Evolutionary conservation across 192 early-diverging fungal genomes (phyloP).

Genomic region (Dimargaris cristalligena): DNA sequence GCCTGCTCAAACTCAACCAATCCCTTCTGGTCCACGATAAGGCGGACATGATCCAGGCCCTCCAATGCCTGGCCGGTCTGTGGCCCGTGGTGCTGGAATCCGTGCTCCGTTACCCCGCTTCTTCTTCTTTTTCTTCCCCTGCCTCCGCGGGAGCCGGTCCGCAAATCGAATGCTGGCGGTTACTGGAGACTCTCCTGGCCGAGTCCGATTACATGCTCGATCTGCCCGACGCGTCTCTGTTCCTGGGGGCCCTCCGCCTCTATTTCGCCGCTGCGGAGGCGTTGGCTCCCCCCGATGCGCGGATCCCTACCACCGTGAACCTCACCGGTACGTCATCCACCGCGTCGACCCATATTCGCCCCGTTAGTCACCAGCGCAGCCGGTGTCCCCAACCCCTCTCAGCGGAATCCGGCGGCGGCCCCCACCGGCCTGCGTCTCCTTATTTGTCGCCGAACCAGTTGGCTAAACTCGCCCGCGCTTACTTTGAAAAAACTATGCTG

Average conservation of each 20-base stretch:
- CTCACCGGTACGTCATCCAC: neutral
- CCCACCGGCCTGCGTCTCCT: neutral
- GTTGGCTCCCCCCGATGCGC: neutral
- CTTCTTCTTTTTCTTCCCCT: too few species aligned
- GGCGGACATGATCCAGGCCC: neutral
- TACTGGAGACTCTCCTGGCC: neutral
- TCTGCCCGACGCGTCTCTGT: constrained; percentile 6
- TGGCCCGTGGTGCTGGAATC: neutral
- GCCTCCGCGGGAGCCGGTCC: too few species aligned
- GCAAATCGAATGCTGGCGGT: neutral
- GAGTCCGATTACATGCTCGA: constrained; percentile 8
- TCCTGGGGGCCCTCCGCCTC: constrained; percentile 3
- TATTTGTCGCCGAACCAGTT: neutral
- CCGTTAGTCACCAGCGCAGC: constrained; percentile 2
- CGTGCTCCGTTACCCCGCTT: neutral
- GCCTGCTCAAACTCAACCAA: constrained; percentile 3
- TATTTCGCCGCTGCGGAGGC: constrained; percentile 1
- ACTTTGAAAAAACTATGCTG: constrained; percentile 6
- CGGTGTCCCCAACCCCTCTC: neutral
- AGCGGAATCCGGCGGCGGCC: neutral
- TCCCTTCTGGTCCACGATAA: neutral
- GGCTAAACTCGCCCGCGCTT: neutral
- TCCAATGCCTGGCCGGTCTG: neutral
- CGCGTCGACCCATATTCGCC: constrained; percentile 3
- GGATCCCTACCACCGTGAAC: constrained; percentile 6